Percentiles rank a stretch among this genome's conserved stretches.
These are phyloP conservation scores for Filosporella fistucella DNA, from an alignment of 495 filamentous ascomycete genomes.

Conservation along the genomic window DNA sequence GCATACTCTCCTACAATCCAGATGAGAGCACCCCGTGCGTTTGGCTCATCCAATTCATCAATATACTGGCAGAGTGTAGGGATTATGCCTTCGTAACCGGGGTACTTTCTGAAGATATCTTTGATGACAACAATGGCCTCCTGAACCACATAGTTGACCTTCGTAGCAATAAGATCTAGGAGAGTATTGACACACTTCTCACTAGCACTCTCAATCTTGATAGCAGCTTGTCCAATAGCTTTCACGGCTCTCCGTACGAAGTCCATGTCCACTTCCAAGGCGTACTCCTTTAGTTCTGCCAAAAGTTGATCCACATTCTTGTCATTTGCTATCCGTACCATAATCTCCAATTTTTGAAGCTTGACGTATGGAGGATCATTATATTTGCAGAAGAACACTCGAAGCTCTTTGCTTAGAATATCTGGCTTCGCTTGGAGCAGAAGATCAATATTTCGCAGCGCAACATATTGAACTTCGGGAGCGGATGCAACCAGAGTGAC, in stretches of 20 bases:
- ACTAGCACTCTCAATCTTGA: constrained; percentile 92
- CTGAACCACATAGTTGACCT: constrained; percentile 98
- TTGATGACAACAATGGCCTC: constrained; percentile 98
- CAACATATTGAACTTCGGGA: constrained; percentile 97
- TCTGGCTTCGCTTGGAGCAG: constrained; percentile 93
- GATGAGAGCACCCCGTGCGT: constrained; percentile 85
- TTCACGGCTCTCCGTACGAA: constrained; percentile 91
- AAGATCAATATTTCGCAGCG: constrained; percentile 91
- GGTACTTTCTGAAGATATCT: constrained; percentile 97
- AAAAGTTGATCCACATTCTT: constrained; percentile 94
- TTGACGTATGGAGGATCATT: constrained; percentile 98
- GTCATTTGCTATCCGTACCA: constrained; percentile 98
- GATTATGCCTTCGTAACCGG: constrained; percentile 96
- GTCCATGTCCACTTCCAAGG: constrained; percentile 98
- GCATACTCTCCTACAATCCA: constrained; percentile 99
- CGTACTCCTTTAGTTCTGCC: constrained; percentile 93
- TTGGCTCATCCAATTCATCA: constrained; percentile 93
- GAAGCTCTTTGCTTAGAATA: constrained; percentile 93
- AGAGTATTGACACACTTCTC: constrained; percentile 94
- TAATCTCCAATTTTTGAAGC: constrained; percentile 95
- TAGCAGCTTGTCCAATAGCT: constrained; percentile 94
- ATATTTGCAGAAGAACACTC: constrained; percentile 99
- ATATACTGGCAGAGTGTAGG: constrained; percentile 95
- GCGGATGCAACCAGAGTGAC: constrained; percentile 94
- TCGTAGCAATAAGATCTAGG: constrained; percentile 89